Evolutionary conservation across 352 stramenopile genomes (phyloP).

Genomic region (Phytophthora hibernalis): DNA sequence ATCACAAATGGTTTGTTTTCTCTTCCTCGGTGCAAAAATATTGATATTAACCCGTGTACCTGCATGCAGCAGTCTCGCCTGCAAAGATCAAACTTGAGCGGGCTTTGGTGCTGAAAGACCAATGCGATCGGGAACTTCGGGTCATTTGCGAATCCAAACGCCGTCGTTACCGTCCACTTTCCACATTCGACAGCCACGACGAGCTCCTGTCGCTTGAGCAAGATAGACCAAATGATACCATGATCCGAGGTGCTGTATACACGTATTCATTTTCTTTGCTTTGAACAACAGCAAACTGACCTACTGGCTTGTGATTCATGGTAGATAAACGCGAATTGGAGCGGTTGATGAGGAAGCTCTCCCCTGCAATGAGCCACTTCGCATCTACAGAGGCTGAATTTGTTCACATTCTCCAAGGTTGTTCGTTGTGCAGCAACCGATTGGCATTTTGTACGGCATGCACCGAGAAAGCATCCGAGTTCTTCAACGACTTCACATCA

Average conservation of each 20-base stretch:
- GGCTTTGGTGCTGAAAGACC: slow-evolving; percentile 57
- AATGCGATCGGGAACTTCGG: slow-evolving; percentile 61
- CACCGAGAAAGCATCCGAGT: slow-evolving; percentile 58
- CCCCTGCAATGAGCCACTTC: slow-evolving; percentile 63
- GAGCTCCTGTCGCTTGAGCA: slow-evolving; percentile 42
- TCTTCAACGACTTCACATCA: slow-evolving; percentile 64
- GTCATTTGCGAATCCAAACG: slow-evolving; percentile 54
- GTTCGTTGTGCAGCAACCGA: slow-evolving; percentile 59
- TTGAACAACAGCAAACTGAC: slow-evolving; percentile 4
- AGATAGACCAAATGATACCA: slow-evolving; percentile 47
- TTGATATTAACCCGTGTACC: not conserved
- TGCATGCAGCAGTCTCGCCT: slow-evolving; percentile 1
- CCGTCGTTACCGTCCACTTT: slow-evolving; percentile 19
- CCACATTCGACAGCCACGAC: slow-evolving; percentile 25
- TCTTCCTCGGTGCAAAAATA: not conserved
- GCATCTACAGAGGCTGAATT: slow-evolving; percentile 64
- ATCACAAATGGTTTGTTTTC: slow-evolving; percentile 1
- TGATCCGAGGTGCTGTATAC: slow-evolving; percentile 40
- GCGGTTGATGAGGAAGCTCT: slow-evolving; percentile 66
- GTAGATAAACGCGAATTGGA: slow-evolving; percentile 67
- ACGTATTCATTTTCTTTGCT: not conserved
- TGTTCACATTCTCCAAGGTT: slow-evolving; percentile 62
- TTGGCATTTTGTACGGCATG: slow-evolving; percentile 62
- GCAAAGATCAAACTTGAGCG: slow-evolving; percentile 60
- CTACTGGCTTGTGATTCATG: not conserved